Evolutionary conservation across 371 early-diverging fungal genomes (phyloP).

Genomic region (Nosema muscidifuracis): DNA sequence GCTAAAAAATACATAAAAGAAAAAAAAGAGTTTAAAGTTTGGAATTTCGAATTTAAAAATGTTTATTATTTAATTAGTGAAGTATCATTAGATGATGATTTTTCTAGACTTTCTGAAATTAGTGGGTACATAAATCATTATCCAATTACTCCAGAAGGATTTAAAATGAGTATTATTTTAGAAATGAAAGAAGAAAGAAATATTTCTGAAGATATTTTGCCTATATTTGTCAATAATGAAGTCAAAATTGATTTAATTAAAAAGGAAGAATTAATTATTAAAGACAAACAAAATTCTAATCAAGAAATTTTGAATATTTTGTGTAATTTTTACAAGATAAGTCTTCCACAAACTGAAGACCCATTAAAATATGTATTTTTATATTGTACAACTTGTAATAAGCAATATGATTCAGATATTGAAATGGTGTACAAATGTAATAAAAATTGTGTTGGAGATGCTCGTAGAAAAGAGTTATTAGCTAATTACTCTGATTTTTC

Average conservation of each 20-base stretch:
- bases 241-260: not conserved
- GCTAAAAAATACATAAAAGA: conserved; percentile 11
- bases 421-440: conserved; percentile 21
- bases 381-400: conserved; percentile 21
- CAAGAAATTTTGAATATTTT: not conserved
- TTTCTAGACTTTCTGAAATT: not conserved
- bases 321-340: not conserved
- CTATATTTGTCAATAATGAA: not conserved
- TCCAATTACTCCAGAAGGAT: not conserved
- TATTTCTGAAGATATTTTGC: not conserved
- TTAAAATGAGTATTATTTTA: not conserved
- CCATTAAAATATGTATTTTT: conserved; percentile 15
- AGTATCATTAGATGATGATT: not conserved
- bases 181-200: not conserved
- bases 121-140: not conserved
- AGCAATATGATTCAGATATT: conserved; percentile 7
- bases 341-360: not conserved
- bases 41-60: not conserved
- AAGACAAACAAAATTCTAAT: not conserved
- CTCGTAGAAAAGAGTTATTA: conserved; percentile 21
- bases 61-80: not conserved
- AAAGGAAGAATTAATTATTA: not conserved
- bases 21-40: not conserved
- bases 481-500: conserved; percentile 1
- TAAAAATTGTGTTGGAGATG: conserved; percentile 1